phyloP scores from a whole-genome alignment of 1,139 yeast species.

The Entelexis sorbosivorans region DNA sequence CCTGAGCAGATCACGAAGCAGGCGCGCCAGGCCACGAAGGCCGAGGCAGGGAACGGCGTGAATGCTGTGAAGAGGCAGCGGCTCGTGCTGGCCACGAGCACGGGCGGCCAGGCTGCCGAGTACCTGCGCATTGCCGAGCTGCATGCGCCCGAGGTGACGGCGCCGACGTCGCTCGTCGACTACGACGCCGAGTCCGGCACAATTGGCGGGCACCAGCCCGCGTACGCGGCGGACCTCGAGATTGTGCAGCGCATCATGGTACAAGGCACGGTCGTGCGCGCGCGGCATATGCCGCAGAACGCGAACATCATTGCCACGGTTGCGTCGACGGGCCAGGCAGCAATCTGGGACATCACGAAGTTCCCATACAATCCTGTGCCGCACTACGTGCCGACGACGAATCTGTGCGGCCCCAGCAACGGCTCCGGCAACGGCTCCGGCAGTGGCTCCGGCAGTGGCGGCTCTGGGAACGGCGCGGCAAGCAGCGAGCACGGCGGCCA shows the following conservation, averaged over 20 bases:
- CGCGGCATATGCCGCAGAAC: constrained; percentile 77
- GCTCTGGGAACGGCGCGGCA: no score
- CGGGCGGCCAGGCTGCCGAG: constrained; percentile 69
- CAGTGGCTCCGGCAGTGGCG: no score
- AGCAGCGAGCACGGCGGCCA: constrained; percentile 35
- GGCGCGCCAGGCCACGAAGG: constrained; percentile 13
- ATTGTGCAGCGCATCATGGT: constrained; percentile 45
- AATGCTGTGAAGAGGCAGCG: constrained; percentile 25
- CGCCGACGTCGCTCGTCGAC: constrained; percentile 37
- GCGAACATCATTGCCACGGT: constrained; percentile 64
- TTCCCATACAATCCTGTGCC: constrained; percentile 33
- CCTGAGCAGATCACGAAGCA: constrained; percentile 31
- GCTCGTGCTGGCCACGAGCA: constrained; percentile 73
- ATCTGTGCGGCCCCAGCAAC: constrained; percentile 42
- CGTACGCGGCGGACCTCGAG: constrained; percentile 34
- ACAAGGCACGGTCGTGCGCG: constrained; percentile 62
- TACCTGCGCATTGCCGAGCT: constrained; percentile 67
- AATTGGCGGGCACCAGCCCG: constrained; percentile 29
- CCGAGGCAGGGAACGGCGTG: not conserved
- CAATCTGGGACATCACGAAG: constrained; percentile 49
- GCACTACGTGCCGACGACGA: constrained; percentile 30
- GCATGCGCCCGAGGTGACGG: constrained; percentile 38
- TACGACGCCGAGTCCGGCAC: constrained; percentile 31
- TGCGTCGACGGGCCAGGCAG: constrained; percentile 63
- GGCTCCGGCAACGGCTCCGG: no score